These are phyloP conservation scores for Skeletonema marinoi DNA, from an alignment of 108 stramenopile genomes.

Conservation along the genomic window DNA sequence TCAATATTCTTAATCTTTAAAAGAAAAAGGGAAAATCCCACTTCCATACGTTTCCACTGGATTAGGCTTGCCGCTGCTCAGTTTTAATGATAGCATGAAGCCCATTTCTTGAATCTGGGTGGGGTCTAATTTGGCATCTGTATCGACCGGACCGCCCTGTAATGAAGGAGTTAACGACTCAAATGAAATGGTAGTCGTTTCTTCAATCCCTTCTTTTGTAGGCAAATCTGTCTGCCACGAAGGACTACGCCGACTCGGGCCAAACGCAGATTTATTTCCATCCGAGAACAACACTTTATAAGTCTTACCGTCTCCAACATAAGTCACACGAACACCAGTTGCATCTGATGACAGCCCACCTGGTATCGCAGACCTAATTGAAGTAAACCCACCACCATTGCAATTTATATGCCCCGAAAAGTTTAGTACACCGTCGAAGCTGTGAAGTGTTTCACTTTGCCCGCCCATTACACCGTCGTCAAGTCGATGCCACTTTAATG, in stretches of 20 bases:
- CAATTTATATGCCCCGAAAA: constrained; percentile 77
- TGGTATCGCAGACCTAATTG: constrained; percentile 54
- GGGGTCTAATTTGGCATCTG: constrained; percentile 52
- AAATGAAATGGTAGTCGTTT: constrained; percentile 40
- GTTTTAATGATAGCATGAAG: constrained; percentile 70
- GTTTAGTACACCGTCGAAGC: constrained; percentile 37
- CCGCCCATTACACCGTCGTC: constrained; percentile 88
- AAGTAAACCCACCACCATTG: constrained; percentile 72
- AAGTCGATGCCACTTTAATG: constrained; percentile 59
- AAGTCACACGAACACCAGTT: constrained; percentile 37
- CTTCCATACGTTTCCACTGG: constrained; percentile 71
- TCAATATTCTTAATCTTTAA: constrained; percentile 67
- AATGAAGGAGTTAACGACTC: constrained; percentile 47
- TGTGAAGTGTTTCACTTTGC: constrained; percentile 50
- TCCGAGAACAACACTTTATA: constrained; percentile 71
- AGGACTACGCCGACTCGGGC: constrained; percentile 50
- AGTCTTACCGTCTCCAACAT: constrained; percentile 72
- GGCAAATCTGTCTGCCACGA: constrained; percentile 73
- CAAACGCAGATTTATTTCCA: constrained; percentile 53
- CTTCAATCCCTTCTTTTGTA: constrained; percentile 47
- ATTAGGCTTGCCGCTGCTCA: constrained; percentile 68
- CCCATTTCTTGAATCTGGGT: constrained; percentile 66
- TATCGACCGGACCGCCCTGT: constrained; percentile 40
- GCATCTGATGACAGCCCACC: constrained; percentile 44
- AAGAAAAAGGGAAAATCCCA: constrained; percentile 70